Base-by-base conservation (phyloP, 768 basidiomycete genomes). In the Auriscalpium microsporum region DNA sequence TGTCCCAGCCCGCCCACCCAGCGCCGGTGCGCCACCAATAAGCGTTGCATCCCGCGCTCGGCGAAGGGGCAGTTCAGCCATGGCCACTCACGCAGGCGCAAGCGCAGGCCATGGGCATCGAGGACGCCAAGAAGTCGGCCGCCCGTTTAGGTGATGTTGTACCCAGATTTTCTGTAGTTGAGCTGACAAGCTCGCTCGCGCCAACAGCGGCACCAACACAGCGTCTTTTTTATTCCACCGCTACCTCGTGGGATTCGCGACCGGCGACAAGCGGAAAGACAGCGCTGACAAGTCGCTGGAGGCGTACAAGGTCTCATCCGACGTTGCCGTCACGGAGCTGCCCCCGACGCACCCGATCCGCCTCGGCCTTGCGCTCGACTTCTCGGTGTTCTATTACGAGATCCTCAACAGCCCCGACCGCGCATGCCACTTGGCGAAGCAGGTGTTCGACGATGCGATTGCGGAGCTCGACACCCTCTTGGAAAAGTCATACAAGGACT, bases 381-480 rank as follows among this genome's bases (percentile, higher is more conserved):
- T 97, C 84, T 96, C 93, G 53, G 94, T 98, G 50, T 97, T 98
- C 82, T 97, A 97, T 83, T 96, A 96, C 77, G 94, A 97, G 75
- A 96, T 97, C 71, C 86, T 96, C 73, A 96, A 96, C 84, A 90
- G 88, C 73, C 94, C 95, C 64, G 94, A 96, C 74, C 91, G 93
- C 73, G 95, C 95, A 51, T 96, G 94, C 79, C 91, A 94, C 69
- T 88, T 97, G 63, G 94, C 94, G 71, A 98, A 98, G 79, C 93
- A 96, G 74, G 94, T 94, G 8, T 98, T 98, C 73, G 94, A 97
- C 61, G 94, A 97, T 71, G 95, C 95, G 47, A 97, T 98, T 70
- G 94, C 94, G 63, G 94, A 98, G 76, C 91, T 97, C 67, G 94
- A 98, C 79, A 97, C 94, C 21, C 84, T 98, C 54, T 94, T 90